Conservation (phyloP, 495 filamentous ascomycete genomes). For the Corynascus novoguineensis region DNA sequence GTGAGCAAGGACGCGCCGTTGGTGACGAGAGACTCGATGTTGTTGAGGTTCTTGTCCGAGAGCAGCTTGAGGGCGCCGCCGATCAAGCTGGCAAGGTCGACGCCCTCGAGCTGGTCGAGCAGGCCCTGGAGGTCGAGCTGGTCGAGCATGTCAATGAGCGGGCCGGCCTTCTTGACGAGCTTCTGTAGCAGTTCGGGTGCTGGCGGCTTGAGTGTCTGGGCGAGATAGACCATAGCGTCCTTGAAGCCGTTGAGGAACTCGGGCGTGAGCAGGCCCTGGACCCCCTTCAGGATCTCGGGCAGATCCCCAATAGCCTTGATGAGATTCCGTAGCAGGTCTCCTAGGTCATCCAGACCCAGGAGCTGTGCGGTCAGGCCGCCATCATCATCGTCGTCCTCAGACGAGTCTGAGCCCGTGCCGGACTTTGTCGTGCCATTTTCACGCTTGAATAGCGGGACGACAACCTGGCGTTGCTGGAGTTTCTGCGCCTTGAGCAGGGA, state of each 20-base stretch:
- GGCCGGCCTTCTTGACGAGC: conserved; percentile 28
- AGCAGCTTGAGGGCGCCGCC: conserved; percentile 6
- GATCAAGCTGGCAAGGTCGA: conserved; percentile 6
- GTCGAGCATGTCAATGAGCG: conserved; percentile 27
- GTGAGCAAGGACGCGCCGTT: conserved; percentile 2
- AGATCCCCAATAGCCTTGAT: conserved; percentile 15
- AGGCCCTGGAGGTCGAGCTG: conserved; percentile 31
- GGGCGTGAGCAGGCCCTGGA: conserved; percentile 25
- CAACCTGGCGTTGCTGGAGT: conserved; percentile 14
- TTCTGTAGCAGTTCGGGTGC: conserved; percentile 24
- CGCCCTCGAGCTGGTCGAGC: neutral
- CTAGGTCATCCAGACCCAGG: conserved; percentile 25
- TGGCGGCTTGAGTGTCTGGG: conserved; percentile 29
- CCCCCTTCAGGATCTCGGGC: conserved; percentile 21
- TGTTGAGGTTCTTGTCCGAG: conserved; percentile 6
- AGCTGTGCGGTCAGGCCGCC: conserved; percentile 11
- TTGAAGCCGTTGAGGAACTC: conserved; percentile 31
- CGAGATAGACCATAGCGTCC: conserved; percentile 33
- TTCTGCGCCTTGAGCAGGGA: conserved; percentile 29
- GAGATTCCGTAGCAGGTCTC: conserved; percentile 22
- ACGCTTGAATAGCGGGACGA: conserved; percentile 23
- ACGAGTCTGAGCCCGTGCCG: neutral
- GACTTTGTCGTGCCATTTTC: conserved; percentile 20
- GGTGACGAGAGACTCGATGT: neutral
- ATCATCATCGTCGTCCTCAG: neutral